Base-by-base conservation (phyloP, 2,329 filamentous ascomycete species). In the Xylariaceae sp. region DNA sequence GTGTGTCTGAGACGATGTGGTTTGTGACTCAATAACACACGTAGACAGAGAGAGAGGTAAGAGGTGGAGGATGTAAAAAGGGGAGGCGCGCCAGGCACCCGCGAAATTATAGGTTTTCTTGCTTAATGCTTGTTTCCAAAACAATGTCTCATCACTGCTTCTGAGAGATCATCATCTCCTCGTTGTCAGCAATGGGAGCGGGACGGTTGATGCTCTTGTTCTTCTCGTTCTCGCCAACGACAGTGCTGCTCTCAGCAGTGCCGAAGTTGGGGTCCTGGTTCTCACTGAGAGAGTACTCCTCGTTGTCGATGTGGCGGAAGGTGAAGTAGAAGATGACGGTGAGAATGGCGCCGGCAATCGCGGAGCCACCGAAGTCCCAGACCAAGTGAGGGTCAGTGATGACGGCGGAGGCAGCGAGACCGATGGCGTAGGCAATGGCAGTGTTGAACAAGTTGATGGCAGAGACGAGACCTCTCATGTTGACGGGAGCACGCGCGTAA, bases 391-490 rank as follows among this genome's bases (percentile, higher is more conserved):
- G 79, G 66, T 82, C 80, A 0, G 71, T 73, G 58, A 82, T 74
- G 47, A 78, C 74, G 3, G 75, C 74, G 17, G 79, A 76, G 66
- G 73, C 72, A 47, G 76, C 75, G 48, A 81, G 66, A 61, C 77
- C 75, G 62, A 81, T 73, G 44, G 73, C 69, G 63, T 80, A 79
- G 47, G 78, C 75, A 58, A 81, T 63, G 51, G 76, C 76, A 1
- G 73, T 75, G 66, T 69, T 78, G 71, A 80, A 77, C 3, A 80
- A 69, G 68, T 80, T 80, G 61, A 81, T 69, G 6, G 78, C 77
- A 1, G 78, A 78, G 1, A 82, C 78, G 13, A 81, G 69, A 64
- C 78, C 77, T 61, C 78, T 73, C 79, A 81, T 81, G 67, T 81
- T 81, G 53, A 74, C 69, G 2, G 79, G 79, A 1, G 79, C 77